phyloP scores from a whole-genome alignment of 1,284 basidiomycete species.

The Sphaerobolus stellatus region DNA sequence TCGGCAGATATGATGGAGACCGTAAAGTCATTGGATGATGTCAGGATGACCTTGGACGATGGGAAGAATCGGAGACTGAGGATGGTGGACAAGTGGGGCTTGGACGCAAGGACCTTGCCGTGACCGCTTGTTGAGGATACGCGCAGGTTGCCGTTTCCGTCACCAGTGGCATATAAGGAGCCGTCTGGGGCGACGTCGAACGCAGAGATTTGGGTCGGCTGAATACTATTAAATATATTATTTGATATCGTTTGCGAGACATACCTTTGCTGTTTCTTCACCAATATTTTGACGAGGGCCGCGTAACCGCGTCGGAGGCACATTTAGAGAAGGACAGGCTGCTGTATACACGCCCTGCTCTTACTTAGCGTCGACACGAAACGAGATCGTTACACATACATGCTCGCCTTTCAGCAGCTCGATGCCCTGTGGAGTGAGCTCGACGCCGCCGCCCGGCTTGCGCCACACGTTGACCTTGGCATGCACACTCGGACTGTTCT shows the following conservation, averaged over 20 bases:
- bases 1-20: constrained; percentile 62
- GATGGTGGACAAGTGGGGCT: constrained; percentile 55
- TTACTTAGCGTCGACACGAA: constrained; percentile 8
- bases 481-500: constrained; percentile 54
- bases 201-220: constrained; percentile 60
- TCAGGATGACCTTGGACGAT: constrained; percentile 61
- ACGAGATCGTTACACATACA: constrained; percentile 34
- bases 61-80: constrained; percentile 62
- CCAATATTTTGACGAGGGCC: constrained; percentile 46
- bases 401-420: constrained; percentile 32
- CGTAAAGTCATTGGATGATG: constrained; percentile 61
- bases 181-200: constrained; percentile 61
- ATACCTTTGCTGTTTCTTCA: constrained; percentile 34
- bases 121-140: constrained; percentile 8
- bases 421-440: constrained; percentile 39
- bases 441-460: constrained; percentile 30
- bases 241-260: no score
- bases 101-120: constrained; percentile 23
- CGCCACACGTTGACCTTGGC: constrained; percentile 50
- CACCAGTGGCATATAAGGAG: constrained; percentile 56
- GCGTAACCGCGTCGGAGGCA: constrained; percentile 46
- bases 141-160: constrained; percentile 33
- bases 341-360: constrained; percentile 23
- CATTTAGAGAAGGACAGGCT: constrained; percentile 36
- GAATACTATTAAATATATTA: no score